These are phyloP conservation scores for Ustilago bromivora DNA, from an alignment of 1,284 basidiomycete species.

Conservation along the genomic window DNA sequence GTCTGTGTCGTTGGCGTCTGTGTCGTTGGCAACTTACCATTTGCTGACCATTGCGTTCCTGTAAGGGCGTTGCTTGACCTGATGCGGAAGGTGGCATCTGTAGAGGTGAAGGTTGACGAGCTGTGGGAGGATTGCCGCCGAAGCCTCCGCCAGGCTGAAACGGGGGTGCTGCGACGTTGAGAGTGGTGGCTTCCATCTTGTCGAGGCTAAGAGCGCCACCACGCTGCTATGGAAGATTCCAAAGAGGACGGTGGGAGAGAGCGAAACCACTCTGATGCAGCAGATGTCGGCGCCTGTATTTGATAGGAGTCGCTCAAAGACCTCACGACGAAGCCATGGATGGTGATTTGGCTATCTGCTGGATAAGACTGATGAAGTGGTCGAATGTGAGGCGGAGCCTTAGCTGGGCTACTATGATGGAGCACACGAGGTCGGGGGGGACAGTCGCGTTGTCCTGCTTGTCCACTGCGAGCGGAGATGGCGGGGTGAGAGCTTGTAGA, in stretches of 20 bases:
- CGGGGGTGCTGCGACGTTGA: slow-evolving; percentile 45
- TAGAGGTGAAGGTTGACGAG: slow-evolving; percentile 19
- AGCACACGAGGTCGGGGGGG: not conserved
- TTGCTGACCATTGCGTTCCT: slow-evolving; percentile 8
- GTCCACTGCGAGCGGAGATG: not conserved
- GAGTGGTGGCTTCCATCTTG: slow-evolving; percentile 34
- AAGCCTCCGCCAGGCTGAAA: slow-evolving; percentile 28
- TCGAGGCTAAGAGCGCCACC: not conserved
- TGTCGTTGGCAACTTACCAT: slow-evolving; percentile 7
- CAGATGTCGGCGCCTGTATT: not conserved
- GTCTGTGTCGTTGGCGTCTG: too few relatives aligned
- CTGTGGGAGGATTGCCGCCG: not conserved
- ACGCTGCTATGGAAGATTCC: not conserved
- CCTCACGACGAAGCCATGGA: slow-evolving; percentile 7
- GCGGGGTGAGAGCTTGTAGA: not conserved
- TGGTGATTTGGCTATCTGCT: not conserved
- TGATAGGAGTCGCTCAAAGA: too few relatives aligned
- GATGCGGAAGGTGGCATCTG: slow-evolving; percentile 1
- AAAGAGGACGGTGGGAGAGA: not conserved
- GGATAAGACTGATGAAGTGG: not conserved
- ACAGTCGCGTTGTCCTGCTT: not conserved
- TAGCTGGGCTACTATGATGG: not conserved
- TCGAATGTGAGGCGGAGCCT: not conserved
- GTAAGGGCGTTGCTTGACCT: slow-evolving; percentile 5
- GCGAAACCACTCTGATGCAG: not conserved